These are phyloP conservation scores for Pyrenophora graminea DNA, from an alignment of 2,329 filamentous ascomycete genomes.

Conservation along the genomic window DNA sequence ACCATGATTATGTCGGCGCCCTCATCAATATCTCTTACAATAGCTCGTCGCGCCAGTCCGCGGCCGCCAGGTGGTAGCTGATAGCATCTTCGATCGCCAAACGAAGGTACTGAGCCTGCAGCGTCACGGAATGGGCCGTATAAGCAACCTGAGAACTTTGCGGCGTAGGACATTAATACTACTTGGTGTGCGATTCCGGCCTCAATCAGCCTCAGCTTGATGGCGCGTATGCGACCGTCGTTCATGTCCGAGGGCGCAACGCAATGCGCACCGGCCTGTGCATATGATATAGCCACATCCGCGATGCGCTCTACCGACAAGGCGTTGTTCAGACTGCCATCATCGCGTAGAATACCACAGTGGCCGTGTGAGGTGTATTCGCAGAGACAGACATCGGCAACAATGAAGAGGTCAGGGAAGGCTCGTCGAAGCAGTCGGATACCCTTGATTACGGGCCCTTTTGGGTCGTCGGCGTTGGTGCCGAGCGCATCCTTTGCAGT, in stretches of 20 bases:
- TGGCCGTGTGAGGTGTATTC: slow-evolving; percentile 98
- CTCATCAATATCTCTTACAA: slow-evolving; percentile 85
- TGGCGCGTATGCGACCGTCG: slow-evolving; percentile 93
- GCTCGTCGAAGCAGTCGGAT: slow-evolving; percentile 82
- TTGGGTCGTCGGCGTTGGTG: slow-evolving; percentile 88
- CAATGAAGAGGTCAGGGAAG: slow-evolving; percentile 90
- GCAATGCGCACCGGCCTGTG: slow-evolving; percentile 92
- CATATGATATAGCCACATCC: slow-evolving; percentile 97
- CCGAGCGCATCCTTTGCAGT: slow-evolving; percentile 88
- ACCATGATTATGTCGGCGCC: slow-evolving; percentile 99
- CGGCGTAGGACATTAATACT: slow-evolving; percentile 95
- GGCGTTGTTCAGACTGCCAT: slow-evolving; percentile 89
- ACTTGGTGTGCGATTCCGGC: slow-evolving; percentile 89
- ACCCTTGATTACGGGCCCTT: slow-evolving; percentile 85
- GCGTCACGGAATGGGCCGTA: slow-evolving; percentile 98
- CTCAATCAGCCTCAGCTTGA: slow-evolving; percentile 97
- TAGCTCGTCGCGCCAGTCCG: slow-evolving; percentile 87
- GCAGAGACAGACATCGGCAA: slow-evolving; percentile 92
- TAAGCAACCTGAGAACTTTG: slow-evolving; percentile 94
- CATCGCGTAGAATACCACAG: slow-evolving; percentile 92
- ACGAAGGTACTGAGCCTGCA: slow-evolving; percentile 85
- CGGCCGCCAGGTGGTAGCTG: slow-evolving; percentile 92
- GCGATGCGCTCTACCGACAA: slow-evolving; percentile 93
- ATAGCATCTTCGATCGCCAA: slow-evolving; percentile 95
- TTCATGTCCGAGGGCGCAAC: slow-evolving; percentile 99